Evolutionary conservation across 257 asterid genomes (phyloP), one percentile per base, ranked within the genome.

Genomic region (Scutellaria galericulata): DNA sequence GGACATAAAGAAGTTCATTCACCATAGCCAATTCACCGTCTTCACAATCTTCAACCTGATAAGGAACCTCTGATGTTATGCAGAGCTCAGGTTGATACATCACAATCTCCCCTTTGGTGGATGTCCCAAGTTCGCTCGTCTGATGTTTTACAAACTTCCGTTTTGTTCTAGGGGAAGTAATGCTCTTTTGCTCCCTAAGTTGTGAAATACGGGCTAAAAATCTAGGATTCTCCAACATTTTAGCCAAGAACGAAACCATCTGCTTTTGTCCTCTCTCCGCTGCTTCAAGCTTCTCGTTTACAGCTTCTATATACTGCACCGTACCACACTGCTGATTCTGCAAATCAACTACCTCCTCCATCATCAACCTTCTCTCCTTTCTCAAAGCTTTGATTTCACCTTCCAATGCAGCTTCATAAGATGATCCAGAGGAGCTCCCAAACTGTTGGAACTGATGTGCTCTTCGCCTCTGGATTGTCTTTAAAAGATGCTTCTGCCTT

Each of bases 161-260:
- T 66, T 61, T 75, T 31, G 77, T 71, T 86, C 83, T 79, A 6
- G 88, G 81, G 4, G 81, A 68, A 72, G 83, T 53, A 45, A 88
- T 81, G 76, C 70, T 63, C 59, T 73, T 74, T 44, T 68, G 78
- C 73, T 77, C 82, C 82, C 68, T 80, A 27, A 7, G 79, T 56
- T 79, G 78, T 51, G 77, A 71, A 47, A 86, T 73, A 22, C 72
- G 80, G 70, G 80, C 73, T 12, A 80, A n/a, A 58, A 86, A 70
- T 1, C 71, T 61, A 2, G 90, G 92, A 65, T 82, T 84, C 46
- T 82, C 80, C 50, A 90, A 64, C 85, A 86, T 81, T 76, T 82
- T 82, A 22, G 91, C 95, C 89, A 90, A 72, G 88, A 88, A 90
- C 2, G 97, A 81, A 57, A 88, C 83, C 83, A 86, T 83, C 83